Evolutionary conservation across 192 early-diverging fungal species (phyloP), one percentile per base, ranked within the genome.

Genomic region (Podochytrium sp.): DNA sequence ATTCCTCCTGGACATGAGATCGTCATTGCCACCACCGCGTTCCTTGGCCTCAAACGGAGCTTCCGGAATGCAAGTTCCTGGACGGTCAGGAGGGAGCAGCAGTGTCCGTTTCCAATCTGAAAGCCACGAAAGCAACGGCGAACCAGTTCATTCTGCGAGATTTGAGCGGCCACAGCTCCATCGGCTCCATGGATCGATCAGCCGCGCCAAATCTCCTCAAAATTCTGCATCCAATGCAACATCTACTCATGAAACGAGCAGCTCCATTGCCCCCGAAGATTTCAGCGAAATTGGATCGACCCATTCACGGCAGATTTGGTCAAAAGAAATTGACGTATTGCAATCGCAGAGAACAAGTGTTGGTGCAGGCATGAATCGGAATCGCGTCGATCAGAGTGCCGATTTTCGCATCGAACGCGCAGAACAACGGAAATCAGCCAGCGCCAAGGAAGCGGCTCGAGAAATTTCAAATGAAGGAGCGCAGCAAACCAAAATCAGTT

Each of bases 281-380:
- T 43, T 65, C 40, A 65, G 63, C 1, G 63, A 65, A 65, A 16
- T n/a, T 27, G 63, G 63, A 7, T 65, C 63, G 5, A 49, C 63
- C 16, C 63, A 65, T 38, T 65, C 63, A 7, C 52, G 30, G 20
- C 63, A 65, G 47, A 40, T 65, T 14, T 65, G 63, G 63, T 65
- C 63, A 12, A 37, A 42, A 7, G 43, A 41, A 1, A 42, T 49
- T 5, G 63, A 65, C 47, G 43, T 30, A 6, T 39, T 65, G 42
- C 29, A 65, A 16, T 32, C 43, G 3, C 20, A 30, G 37, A n/a
- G 47, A 49, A 49, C 12, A 49, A 49, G 12, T 12, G 29, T 27
- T 57, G 12, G 7, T 57, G 14, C 55, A 27, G n/a, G n/a, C n/a
- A n/a, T n/a, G n/a, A n/a, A n/a, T n/a, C n/a, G n/a, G n/a, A n/a